Evolutionary conservation across 345 rosid genomes (phyloP).

Genomic region (Pelargonium nanum): DNA sequence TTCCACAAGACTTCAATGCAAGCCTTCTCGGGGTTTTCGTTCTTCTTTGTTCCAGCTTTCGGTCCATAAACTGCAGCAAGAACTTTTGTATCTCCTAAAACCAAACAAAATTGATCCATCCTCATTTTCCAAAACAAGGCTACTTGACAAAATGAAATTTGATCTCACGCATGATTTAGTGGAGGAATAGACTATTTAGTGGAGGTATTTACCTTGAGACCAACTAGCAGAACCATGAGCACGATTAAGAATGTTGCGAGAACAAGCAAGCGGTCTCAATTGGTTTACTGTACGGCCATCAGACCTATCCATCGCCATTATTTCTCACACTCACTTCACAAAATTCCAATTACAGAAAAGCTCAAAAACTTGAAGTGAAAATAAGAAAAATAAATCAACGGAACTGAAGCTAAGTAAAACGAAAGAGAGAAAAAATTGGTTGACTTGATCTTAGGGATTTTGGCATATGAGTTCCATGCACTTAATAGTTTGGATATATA

Average conservation of each 20-base stretch:
- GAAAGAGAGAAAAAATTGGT: background rate
- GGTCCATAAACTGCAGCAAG: conserved; percentile 92
- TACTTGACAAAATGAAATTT: background rate
- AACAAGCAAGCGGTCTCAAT: conserved; percentile 66
- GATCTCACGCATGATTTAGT: too few relatives aligned
- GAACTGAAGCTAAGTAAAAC: background rate
- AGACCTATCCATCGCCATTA: conserved; percentile 54
- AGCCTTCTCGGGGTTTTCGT: conserved; percentile 85
- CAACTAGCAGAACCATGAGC: conserved; percentile 97
- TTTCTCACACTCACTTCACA: background rate
- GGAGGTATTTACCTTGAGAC: conserved; percentile 63
- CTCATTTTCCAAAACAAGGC: background rate
- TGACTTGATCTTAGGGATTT: background rate
- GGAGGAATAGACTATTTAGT: background rate
- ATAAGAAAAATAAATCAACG: too few relatives aligned
- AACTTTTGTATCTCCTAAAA: conserved; percentile 74
- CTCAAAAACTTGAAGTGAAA: background rate
- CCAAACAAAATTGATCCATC: conserved; percentile 2
- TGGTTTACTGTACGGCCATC: conserved; percentile 64
- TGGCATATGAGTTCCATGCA: background rate
- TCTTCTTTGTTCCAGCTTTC: conserved; percentile 79
- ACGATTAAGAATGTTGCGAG: conserved; percentile 66
- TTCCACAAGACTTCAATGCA: conserved; percentile 90
- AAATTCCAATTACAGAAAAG: background rate
- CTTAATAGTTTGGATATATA: too few relatives aligned